Evolutionary conservation across 1,284 basidiomycete species (phyloP), one percentile per base, ranked within the genome.

Genomic region (Cryptococcus sp.): DNA sequence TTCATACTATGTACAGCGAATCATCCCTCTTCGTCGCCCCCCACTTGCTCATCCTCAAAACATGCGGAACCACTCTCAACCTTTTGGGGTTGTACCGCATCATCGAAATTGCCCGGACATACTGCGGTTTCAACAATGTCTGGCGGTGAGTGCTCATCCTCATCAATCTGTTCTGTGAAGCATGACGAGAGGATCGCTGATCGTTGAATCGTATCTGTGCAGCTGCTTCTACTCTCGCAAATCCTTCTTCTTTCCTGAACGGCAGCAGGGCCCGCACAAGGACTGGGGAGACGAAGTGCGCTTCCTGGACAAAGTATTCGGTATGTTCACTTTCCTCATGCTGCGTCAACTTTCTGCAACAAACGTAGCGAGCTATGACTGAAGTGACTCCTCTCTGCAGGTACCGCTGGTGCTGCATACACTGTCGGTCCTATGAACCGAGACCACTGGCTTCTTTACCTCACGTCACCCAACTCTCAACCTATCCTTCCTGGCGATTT

Each of bases 171-270:
- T 46, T 22, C 43, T 46, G n/a, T 29, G 23, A 29, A 34, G 19
- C 19, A 25, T 38, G 29, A 34, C 20, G 15, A 7, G 37, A 7
- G 26, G 26, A 19, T 6, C 25, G 17, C 57, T 54, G 46, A 53
- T 17, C 11, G 25, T 23, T 6, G 5, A 10, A 2, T 13, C 8
- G 2, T 34, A 13, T 34, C 5, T 34, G 26, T 19, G 38, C 52
- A 72, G 72, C 49, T 81, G 89, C 78, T 99, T 99, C 82, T 99
- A 99, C 82, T 96, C 93, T 50, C 88, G 95, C 70, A 99, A 99
- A 80, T 89, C 89, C 11, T 99, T 99, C 85, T 98, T 99, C 90
- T 99, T 99, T 79, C 96, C 96, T 17, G 96, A 99, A 77, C 86
- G 90, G 46, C 96, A 99, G 75, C 82, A 83, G 44, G 94, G 93